phyloP scores from a whole-genome alignment of 2,329 filamentous ascomycete genomes.

The Microdochium paspali region DNA sequence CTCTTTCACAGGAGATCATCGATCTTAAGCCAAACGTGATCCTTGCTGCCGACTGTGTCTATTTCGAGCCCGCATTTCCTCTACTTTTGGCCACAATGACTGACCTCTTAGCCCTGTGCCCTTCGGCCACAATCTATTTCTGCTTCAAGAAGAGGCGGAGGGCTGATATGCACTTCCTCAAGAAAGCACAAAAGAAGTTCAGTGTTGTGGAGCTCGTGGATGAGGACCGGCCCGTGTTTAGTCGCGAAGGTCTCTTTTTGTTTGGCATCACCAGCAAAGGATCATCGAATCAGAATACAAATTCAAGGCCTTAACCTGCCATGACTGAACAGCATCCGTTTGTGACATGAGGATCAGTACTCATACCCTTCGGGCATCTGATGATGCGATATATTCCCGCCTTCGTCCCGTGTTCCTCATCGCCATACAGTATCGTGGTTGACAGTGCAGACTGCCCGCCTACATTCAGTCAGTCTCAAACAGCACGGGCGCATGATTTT shows the following conservation, averaged over 20 bases:
- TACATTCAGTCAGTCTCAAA: no score
- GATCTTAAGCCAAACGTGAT: constrained; percentile 64
- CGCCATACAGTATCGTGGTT: no score
- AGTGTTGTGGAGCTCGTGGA: constrained; percentile 52
- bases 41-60: constrained; percentile 93
- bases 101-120: constrained; percentile 65
- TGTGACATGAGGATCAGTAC: no score
- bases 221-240: constrained; percentile 47
- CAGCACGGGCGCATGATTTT: no score
- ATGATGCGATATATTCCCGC: no score
- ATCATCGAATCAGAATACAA: neutral
- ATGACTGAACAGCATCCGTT: no score
- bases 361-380: no score
- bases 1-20: constrained; percentile 41
- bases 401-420: no score
- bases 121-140: constrained; percentile 59
- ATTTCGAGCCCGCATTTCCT: constrained; percentile 93
- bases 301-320: neutral
- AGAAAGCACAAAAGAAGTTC: constrained; percentile 59
- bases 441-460: no score
- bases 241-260: constrained; percentile 49
- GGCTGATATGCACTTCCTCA: constrained; percentile 69
- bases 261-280: constrained; percentile 42
- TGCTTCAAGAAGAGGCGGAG: constrained; percentile 91
- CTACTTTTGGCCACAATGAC: constrained; percentile 71